phyloP scores from a whole-genome alignment of 31 red algal species.

The Endocladia muricata region DNA sequence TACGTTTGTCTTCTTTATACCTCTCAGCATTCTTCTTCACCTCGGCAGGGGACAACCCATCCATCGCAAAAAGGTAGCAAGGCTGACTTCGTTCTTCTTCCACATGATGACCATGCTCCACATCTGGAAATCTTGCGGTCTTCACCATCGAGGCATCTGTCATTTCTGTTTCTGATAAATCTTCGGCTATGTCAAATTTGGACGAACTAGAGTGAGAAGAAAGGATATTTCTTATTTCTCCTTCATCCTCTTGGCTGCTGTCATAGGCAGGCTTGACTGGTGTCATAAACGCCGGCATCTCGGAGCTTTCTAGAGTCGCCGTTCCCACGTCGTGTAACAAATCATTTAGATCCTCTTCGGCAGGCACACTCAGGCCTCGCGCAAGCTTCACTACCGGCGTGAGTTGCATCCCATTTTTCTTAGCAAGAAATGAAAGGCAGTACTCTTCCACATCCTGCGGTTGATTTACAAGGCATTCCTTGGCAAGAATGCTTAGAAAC shows the following conservation, averaged over 20 bases:
- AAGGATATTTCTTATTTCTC: not conserved
- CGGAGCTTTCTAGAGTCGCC: not conserved
- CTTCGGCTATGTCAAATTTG: not conserved
- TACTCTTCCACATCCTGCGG: constrained; percentile 24
- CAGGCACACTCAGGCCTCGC: not conserved
- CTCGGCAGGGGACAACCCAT: constrained; percentile 30
- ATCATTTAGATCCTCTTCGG: constrained; percentile 12
- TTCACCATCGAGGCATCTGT: not conserved
- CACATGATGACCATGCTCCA: not conserved
- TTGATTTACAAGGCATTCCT: not conserved
- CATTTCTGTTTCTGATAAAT: constrained; percentile 4
- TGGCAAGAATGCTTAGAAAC: constrained; percentile 10
- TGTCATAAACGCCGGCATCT: constrained; percentile 3
- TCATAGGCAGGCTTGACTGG: constrained; percentile 2
- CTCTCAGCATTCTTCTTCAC: constrained; percentile 20
- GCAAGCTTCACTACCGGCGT: not conserved
- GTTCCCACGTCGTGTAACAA: not conserved
- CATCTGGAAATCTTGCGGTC: constrained; percentile 1
- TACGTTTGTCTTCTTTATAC: constrained; percentile 37
- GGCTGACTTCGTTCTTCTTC: not conserved
- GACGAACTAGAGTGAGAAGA: constrained; percentile 19
- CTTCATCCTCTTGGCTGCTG: constrained; percentile 17
- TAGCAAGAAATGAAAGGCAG: not conserved
- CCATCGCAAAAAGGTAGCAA: constrained; percentile 44
- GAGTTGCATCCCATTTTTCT: not conserved